These are phyloP conservation scores for Alternaria sp. DNA, from an alignment of 2,329 filamentous ascomycete genomes.

Conservation along the genomic window DNA sequence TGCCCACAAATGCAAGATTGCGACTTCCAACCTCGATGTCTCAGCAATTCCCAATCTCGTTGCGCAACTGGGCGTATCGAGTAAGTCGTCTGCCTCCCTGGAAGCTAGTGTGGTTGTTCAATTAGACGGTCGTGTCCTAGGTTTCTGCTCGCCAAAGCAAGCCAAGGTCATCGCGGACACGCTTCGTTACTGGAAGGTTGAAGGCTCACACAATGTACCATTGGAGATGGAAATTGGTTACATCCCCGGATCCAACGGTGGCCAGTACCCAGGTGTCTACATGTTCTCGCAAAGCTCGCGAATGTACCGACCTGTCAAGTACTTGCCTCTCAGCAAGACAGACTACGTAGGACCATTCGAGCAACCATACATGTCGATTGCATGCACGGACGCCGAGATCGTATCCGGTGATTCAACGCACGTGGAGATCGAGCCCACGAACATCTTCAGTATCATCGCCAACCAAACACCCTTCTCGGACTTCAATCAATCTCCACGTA, in stretches of 20 bases:
- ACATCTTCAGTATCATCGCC: conserved; percentile 95
- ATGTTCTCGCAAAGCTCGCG: conserved; percentile 85
- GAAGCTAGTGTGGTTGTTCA: conserved; percentile 88
- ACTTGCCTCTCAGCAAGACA: conserved; percentile 82
- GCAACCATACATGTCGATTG: conserved; percentile 98
- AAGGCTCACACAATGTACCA: conserved; percentile 81
- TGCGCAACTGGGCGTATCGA: conserved; percentile 79
- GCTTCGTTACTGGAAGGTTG: conserved; percentile 93
- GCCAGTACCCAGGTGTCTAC: conserved; percentile 96
- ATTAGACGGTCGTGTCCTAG: conserved; percentile 87
- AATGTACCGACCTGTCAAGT: conserved; percentile 92
- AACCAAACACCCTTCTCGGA: conserved; percentile 99
- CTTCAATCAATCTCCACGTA: conserved; percentile 97
- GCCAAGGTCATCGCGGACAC: conserved; percentile 84
- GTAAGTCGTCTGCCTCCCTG: conserved; percentile 77
- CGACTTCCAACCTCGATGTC: conserved; percentile 77
- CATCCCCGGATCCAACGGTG: conserved; percentile 84
- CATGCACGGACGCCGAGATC: conserved; percentile 86
- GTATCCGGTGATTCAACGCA: conserved; percentile 89
- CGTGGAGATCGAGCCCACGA: conserved; percentile 92
- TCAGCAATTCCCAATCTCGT: conserved; percentile 78
- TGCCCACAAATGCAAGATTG: conserved; percentile 91
- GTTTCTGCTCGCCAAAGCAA: conserved; percentile 87
- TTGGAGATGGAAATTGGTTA: conserved; percentile 89
- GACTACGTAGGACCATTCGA: conserved; percentile 94